Evolutionary conservation across 768 basidiomycete species (phyloP).

Genomic region (Kwoniella bestiolae): DNA sequence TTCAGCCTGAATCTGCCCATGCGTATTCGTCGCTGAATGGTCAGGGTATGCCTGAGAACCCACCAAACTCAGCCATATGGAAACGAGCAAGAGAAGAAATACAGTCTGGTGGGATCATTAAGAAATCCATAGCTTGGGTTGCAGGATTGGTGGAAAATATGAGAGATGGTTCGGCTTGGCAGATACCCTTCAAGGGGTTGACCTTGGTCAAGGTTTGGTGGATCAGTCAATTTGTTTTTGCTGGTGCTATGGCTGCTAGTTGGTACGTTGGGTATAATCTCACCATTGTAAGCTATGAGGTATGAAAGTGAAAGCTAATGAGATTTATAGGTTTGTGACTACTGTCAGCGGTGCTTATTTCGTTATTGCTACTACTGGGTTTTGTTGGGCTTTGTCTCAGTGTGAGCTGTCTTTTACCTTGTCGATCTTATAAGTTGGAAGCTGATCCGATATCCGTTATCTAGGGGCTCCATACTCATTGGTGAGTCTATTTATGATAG

Average conservation of each 20-base stretch:
- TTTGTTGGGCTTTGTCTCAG: slow-evolving; percentile 89
- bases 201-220: slow-evolving; percentile 68
- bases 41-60: slow-evolving; percentile 9
- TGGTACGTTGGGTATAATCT: slow-evolving; percentile 65
- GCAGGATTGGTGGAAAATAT: slow-evolving; percentile 12
- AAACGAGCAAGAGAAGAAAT: slow-evolving; percentile 31
- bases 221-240: slow-evolving; percentile 73
- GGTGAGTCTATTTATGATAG: too few species aligned
- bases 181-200: slow-evolving; percentile 55
- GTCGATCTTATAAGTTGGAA: background rate
- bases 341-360: slow-evolving; percentile 72
- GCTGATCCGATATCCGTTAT: slow-evolving; percentile 4
- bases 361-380: slow-evolving; percentile 77
- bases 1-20: slow-evolving; percentile 24
- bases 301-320: too few species aligned
- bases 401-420: slow-evolving; percentile 60
- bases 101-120: slow-evolving; percentile 19
- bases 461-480: slow-evolving; percentile 81
- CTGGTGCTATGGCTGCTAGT: slow-evolving; percentile 76
- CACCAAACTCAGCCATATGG: slow-evolving; percentile 25
- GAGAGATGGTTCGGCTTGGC: slow-evolving; percentile 23
- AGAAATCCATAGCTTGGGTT: background rate
- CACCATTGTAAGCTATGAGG: too few species aligned
- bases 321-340: slow-evolving; percentile 66
- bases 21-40: slow-evolving; percentile 27